phyloP scores from a whole-genome alignment of 2,329 filamentous ascomycete species.

The Cadophora sp. region DNA sequence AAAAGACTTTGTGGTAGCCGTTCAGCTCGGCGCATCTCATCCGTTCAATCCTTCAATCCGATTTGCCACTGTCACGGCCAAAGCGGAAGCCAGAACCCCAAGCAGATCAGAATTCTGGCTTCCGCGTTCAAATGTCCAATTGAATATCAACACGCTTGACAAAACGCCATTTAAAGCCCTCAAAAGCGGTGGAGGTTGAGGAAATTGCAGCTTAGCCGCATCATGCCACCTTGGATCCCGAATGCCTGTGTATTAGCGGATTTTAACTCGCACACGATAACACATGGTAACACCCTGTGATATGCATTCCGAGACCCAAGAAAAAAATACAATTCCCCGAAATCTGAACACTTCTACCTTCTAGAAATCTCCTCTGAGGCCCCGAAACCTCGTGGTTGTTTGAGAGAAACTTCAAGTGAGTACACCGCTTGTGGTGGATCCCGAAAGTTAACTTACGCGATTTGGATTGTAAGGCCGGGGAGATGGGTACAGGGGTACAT shows the following conservation, averaged over 20 bases:
- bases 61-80: no score
- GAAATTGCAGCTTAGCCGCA: conserved; percentile 5
- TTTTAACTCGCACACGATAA: conserved; percentile 4
- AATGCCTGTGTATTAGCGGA: conserved; percentile 4
- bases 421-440: neutral
- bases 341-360: neutral
- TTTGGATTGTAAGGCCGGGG: neutral
- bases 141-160: neutral
- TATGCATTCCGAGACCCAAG: neutral
- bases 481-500: neutral
- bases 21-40: no score
- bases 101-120: no score
- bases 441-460: neutral
- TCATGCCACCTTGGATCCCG: neutral
- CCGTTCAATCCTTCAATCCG: no score
- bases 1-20: no score
- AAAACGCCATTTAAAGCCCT: neutral
- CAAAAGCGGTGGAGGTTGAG: neutral
- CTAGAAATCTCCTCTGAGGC: neutral
- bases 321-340: conserved; percentile 9
- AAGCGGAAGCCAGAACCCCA: no score
- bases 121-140: neutral
- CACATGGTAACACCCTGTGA: conserved; percentile 4
- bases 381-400: neutral
- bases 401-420: neutral